A percentile compares a stretch with the other conserved stretches of the same genome.
These are phyloP conservation scores for Raphanus raphanistrum DNA, from an alignment of 345 rosid species.

Conservation along the genomic window DNA sequence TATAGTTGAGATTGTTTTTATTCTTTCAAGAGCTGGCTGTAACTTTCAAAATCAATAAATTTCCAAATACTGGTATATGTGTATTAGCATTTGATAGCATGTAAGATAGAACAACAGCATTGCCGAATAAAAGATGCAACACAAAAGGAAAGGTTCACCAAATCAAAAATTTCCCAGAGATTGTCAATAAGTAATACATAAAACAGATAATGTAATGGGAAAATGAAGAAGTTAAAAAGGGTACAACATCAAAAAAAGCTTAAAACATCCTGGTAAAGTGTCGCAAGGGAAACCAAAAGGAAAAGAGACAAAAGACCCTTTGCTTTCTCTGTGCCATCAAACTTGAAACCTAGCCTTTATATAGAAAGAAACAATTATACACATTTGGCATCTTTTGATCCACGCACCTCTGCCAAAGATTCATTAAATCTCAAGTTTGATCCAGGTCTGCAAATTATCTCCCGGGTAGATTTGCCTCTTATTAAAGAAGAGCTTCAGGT, in stretches of 20 bases:
- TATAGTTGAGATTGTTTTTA: not conserved
- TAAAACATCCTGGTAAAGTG: constrained; percentile 7
- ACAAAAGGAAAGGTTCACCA: not conserved
- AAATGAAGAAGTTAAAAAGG: constrained; percentile 13
- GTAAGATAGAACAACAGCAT: not conserved
- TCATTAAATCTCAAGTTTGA: constrained; percentile 15
- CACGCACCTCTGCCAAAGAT: constrained; percentile 17
- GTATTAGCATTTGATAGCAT: not conserved
- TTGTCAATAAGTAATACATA: constrained; percentile 1
- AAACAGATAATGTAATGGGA: constrained; percentile 2
- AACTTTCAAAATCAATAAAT: not conserved
- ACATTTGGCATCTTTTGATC: constrained; percentile 37
- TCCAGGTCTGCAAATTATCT: constrained; percentile 9
- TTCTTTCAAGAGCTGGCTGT: not conserved
- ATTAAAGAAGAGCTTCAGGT: constrained; percentile 19
- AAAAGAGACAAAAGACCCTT: constrained; percentile 4
- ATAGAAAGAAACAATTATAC: constrained; percentile 37
- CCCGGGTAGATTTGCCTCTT: constrained; percentile 18
- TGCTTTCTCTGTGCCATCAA: constrained; percentile 18
- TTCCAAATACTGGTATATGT: not conserved
- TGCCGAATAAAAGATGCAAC: not conserved
- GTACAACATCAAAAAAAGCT: constrained; percentile 28
- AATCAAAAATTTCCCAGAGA: constrained; percentile 12
- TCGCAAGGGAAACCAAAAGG: constrained; percentile 2
- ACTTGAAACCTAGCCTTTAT: constrained; percentile 35